Percentiles rank a stretch among this genome's conserved stretches.
Evolutionary conservation across 2,329 filamentous ascomycete genomes (phyloP).

Genomic region (Nemania sp.): DNA sequence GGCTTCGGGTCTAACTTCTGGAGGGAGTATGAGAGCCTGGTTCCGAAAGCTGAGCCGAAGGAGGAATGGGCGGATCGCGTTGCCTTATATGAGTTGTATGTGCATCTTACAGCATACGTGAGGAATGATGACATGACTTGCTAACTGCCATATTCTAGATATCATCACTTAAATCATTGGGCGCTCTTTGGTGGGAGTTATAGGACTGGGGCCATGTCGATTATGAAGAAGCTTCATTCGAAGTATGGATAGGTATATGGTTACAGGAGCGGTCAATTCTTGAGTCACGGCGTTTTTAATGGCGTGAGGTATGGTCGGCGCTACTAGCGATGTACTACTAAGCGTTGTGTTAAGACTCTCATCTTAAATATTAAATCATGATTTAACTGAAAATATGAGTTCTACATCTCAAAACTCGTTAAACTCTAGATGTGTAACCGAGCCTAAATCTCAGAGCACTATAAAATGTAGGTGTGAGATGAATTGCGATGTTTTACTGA

Average conservation of each 20-base stretch:
- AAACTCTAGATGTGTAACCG: background rate
- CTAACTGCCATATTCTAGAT: constrained; percentile 60
- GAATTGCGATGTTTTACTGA: too few relatives aligned
- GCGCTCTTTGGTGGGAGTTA: constrained; percentile 87
- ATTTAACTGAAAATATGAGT: background rate
- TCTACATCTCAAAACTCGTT: background rate
- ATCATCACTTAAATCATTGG: constrained; percentile 92
- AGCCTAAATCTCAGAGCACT: background rate
- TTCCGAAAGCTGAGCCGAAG: constrained; percentile 82
- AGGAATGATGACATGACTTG: background rate
- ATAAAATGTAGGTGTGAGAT: background rate
- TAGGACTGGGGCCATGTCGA: constrained; percentile 77
- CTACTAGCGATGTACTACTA: background rate
- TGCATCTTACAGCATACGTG: constrained; percentile 44
- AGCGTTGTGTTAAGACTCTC: background rate
- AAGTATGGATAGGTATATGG: constrained; percentile 71
- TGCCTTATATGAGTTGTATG: constrained; percentile 83
- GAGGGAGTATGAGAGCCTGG: constrained; percentile 79
- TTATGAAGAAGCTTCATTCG: constrained; percentile 78
- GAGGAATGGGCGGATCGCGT: constrained; percentile 89
- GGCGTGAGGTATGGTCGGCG: background rate
- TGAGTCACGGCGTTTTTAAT: background rate
- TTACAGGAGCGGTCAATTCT: background rate
- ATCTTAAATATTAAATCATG: background rate
- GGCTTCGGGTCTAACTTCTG: constrained; percentile 81